These are phyloP conservation scores for Neurospora sp. DNA, from an alignment of 495 filamentous ascomycete genomes.

Conservation along the genomic window DNA sequence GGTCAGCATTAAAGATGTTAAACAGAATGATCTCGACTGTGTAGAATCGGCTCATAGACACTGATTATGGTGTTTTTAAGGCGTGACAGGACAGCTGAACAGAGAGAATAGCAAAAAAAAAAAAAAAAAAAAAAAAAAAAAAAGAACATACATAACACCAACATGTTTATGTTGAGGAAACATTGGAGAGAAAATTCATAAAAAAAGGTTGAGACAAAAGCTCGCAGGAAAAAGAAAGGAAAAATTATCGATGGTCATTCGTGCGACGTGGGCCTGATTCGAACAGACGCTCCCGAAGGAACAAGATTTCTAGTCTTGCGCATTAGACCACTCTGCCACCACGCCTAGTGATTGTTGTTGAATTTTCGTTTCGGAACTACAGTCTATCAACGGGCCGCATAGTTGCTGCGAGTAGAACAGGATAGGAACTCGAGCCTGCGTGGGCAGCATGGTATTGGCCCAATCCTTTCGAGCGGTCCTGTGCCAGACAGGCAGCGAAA, in stretches of 20 bases:
- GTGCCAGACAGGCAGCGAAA: neutral
- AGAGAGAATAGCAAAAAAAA: neutral
- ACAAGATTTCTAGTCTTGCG: neutral
- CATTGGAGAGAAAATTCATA: neutral
- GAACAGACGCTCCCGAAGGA: neutral
- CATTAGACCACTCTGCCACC: neutral
- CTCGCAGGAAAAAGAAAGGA: neutral
- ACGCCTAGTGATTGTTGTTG: neutral
- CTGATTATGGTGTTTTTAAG: too few relatives aligned
- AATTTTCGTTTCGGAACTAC: too few relatives aligned
- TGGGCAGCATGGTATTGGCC: neutral
- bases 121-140: too few relatives aligned
- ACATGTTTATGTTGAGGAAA: neutral
- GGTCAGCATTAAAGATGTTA: neutral
- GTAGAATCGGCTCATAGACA: neutral
- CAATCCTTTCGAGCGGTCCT: neutral
- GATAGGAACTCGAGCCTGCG: neutral
- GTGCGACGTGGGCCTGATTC: neutral
- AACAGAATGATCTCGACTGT: neutral
- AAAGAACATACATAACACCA: neutral
- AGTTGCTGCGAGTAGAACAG: neutral
- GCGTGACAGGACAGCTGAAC: neutral
- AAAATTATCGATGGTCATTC: neutral
- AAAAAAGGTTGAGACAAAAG: neutral
- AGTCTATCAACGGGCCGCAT: neutral